Percentiles rank a stretch among this genome's conserved stretches.
Evolutionary conservation across 495 filamentous ascomycete genomes (phyloP).

Genomic region (Penicillium paradoxum): DNA sequence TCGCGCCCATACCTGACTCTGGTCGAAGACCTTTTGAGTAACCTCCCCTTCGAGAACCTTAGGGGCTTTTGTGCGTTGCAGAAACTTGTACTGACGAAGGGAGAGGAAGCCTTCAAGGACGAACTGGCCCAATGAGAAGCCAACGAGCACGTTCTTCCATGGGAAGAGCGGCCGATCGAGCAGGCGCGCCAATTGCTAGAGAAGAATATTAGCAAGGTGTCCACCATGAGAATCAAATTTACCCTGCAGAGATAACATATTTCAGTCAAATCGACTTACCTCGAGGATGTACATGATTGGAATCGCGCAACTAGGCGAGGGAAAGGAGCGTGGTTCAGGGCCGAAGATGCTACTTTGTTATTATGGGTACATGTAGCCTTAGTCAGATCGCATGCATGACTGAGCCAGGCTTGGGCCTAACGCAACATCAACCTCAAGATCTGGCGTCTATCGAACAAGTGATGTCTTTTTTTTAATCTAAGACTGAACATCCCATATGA

Average conservation of each 20-base stretch:
- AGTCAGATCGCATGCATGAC: constrained; percentile 20
- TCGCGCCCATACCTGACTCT: constrained; percentile 63
- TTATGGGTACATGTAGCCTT: constrained; percentile 24
- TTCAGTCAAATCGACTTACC: constrained; percentile 19
- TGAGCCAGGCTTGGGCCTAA: neutral
- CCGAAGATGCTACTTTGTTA: constrained; percentile 29
- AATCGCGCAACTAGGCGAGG: constrained; percentile 22
- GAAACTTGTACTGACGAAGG: constrained; percentile 78
- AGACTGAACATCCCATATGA: neutral
- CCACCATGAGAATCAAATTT: neutral
- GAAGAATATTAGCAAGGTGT: constrained; percentile 6
- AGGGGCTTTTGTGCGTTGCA: constrained; percentile 72
- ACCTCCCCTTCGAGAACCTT: constrained; percentile 82
- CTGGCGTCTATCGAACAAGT: neutral
- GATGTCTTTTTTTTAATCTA: neutral
- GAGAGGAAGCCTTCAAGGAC: constrained; percentile 81
- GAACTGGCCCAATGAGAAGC: constrained; percentile 86
- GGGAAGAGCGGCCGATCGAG: constrained; percentile 91
- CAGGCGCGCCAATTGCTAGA: constrained; percentile 75
- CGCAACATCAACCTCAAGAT: neutral
- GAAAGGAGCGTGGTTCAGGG: constrained; percentile 7
- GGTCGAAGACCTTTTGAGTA: constrained; percentile 85
- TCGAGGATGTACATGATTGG: constrained; percentile 42
- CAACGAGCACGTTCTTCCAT: constrained; percentile 94
- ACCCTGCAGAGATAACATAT: constrained; percentile 1